Evolutionary conservation across 2,329 filamentous ascomycete genomes (phyloP).

Genomic region (Botrytis medusae): DNA sequence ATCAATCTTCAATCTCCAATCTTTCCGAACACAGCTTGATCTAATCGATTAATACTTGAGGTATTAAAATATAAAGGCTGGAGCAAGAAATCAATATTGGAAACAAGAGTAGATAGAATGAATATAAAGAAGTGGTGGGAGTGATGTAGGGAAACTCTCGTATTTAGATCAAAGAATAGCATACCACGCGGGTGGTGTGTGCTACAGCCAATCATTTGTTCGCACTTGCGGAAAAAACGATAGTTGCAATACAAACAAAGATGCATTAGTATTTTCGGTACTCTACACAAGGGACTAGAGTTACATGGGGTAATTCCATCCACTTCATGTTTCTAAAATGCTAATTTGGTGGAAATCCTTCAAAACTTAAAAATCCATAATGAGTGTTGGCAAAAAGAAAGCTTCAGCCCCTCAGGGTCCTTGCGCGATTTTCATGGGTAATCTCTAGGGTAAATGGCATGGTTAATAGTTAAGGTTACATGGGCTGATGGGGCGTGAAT

Average conservation of each 20-base stretch:
- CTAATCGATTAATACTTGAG: neutral
- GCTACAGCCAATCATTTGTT: neutral
- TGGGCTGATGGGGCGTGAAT: constrained; percentile 1
- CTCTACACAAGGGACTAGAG: neutral
- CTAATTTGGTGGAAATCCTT: constrained; percentile 3
- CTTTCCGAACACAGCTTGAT: neutral
- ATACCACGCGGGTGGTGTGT: neutral
- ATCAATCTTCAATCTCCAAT: neutral
- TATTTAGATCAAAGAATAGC: neutral
- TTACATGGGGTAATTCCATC: neutral
- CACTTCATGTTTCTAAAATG: neutral
- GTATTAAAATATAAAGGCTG: neutral
- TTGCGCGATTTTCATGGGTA: constrained; percentile 8
- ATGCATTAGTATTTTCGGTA: neutral
- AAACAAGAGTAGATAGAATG: neutral
- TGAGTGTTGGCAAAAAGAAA: too few relatives aligned
- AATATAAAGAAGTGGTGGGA: neutral
- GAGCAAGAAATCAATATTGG: neutral
- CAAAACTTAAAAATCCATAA: neutral
- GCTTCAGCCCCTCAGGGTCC: constrained; percentile 13
- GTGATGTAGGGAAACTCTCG: neutral
- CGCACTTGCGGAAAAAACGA: neutral
- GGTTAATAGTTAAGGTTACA: constrained; percentile 3
- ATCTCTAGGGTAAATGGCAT: neutral
- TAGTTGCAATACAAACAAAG: neutral